These are phyloP conservation scores for Boletus bicolor DNA, from an alignment of 768 basidiomycete genomes.

Conservation along the genomic window DNA sequence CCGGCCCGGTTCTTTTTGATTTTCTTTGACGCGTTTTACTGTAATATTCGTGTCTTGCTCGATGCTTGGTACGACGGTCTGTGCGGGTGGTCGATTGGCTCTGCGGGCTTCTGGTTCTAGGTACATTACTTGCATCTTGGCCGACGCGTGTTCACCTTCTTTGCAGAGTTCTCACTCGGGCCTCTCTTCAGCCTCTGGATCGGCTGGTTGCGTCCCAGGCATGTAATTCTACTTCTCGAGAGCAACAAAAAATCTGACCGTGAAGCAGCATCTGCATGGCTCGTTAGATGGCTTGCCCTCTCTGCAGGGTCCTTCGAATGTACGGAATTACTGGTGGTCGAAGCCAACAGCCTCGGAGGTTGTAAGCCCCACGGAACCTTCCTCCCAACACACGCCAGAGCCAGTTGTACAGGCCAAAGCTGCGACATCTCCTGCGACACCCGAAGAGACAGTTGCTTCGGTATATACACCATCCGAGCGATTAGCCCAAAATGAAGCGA, in stretches of 20 bases:
- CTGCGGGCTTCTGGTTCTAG: slow-evolving; percentile 24
- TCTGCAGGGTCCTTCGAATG: slow-evolving; percentile 13
- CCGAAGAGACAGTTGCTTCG: not conserved
- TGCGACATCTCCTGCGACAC: not conserved
- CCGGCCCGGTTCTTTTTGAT: slow-evolving; percentile 13
- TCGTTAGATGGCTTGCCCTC: slow-evolving; percentile 1
- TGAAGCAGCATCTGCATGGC: slow-evolving; percentile 5
- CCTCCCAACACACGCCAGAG: slow-evolving; percentile 6
- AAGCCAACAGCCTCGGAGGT: slow-evolving; percentile 14
- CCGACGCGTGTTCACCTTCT: slow-evolving; percentile 8
- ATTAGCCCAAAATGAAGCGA: not conserved
- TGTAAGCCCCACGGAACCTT: not conserved
- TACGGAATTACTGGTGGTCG: slow-evolving; percentile 34
- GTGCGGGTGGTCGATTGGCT: slow-evolving; percentile 21
- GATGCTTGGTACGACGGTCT: slow-evolving; percentile 23
- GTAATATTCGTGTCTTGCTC: not conserved
- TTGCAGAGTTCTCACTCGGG: slow-evolving; percentile 16
- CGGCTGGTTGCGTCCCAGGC: slow-evolving; percentile 18
- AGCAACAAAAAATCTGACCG: not conserved
- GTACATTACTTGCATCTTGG: slow-evolving; percentile 5
- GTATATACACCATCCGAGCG: not conserved
- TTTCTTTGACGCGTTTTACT: slow-evolving; percentile 1
- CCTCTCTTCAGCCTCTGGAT: slow-evolving; percentile 8
- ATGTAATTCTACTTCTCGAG: slow-evolving; percentile 4
- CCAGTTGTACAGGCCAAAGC: not conserved